Evolutionary conservation across 176 grass and related monocot species (phyloP), one percentile per base, ranked within the genome.

Genomic region (Melocanna baccifera): DNA sequence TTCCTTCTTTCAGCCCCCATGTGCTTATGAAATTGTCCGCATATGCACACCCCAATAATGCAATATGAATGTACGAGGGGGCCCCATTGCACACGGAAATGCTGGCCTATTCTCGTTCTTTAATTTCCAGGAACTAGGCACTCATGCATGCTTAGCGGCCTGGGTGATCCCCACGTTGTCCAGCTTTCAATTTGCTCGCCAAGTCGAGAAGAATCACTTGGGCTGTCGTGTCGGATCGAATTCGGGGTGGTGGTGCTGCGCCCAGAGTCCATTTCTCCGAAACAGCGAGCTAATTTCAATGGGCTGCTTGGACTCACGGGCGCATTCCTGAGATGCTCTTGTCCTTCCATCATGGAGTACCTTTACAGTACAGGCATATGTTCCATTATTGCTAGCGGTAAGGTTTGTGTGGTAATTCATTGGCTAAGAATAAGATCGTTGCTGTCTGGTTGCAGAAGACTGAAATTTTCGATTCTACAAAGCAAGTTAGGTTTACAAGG

Each of bases 211-310:
- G 51, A 80, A 75, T 75, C 40, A 74, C 40, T 52, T 61, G 22
- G 4, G 19, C 57, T 47, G 25, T 88, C 75, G 67, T 53, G 77
- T 15, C 67, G 46, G 52, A 73, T 73, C 67, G 75, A 62, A 12
- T 36, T 70, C 32, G 56, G 57, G 48, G 34, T 45, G 22, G 61
- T 53, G 63, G 0, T 40, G 71, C 71, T 51, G 53, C 80, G 25
- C 41, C 16, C 20, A 30, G 43, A 5, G 25, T 25, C 77, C 7
- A 9, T 81, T 73, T 76, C 43, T 70, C 62, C 40, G 6, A n/a
- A 71, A 55, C 3, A 23, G 2, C 55, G 8, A 43, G 15, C 19
- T 69, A 25, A 39, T 19, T 20, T 34, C 8, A 14, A 52, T 50
- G 22, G n/a, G 7, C 40, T 52, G 50, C 22, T 59, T 59, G 76